Base-by-base conservation (phyloP, 495 filamentous ascomycete species). In the Lindgomyces ingoldianus region DNA sequence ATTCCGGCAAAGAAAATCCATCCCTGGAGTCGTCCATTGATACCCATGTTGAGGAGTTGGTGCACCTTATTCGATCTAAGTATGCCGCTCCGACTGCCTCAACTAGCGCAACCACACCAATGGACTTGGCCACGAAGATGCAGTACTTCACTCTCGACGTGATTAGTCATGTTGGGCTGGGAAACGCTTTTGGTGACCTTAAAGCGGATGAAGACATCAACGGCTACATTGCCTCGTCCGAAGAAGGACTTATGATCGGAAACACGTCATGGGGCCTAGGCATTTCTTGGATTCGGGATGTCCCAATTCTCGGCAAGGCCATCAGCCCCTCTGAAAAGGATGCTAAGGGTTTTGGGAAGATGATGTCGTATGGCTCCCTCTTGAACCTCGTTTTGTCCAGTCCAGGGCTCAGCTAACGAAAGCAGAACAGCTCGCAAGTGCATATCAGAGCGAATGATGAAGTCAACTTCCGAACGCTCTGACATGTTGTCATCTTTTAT, bases 141-240 rank as follows among this genome's bases (percentile, higher is more conserved):
- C 75, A 79, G 25, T 83, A 73, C 58, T 72, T 81, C 46, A 78
- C 79, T 18, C 66, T 81, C 4, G 81, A 84, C 54, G 74, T 81
- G 8, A 77, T 83, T 47, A 74, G 72, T 36, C 67, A 74, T 9
- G 64, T 82, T n/a, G 77, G 74, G 16, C 77, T 81, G 30, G 75
- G 80, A 1, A 69, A 71, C 26, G 60, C 75, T 2, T 79, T 80
- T 48, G 78, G 79, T 25, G 75, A 73, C 64, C 52, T 81, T 6
- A 64, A 72, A 14, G 63, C 56, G n/a, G 80, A 86, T 56, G 59
- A 60, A 1, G 84, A 87, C 66, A 68, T 80, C 16, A 75, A 79
- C 57, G 77, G 77, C 39, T 84, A 82, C 59, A 72, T 84, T 33
- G 62, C 72, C 48, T 74, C 74, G 9, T 48, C 71, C 0, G 76